A percentile compares a stretch with the other conserved stretches of the same genome.
Evolutionary conservation across 805 yeast species (phyloP).

Genomic region (Teunomyces gatunensis): DNA sequence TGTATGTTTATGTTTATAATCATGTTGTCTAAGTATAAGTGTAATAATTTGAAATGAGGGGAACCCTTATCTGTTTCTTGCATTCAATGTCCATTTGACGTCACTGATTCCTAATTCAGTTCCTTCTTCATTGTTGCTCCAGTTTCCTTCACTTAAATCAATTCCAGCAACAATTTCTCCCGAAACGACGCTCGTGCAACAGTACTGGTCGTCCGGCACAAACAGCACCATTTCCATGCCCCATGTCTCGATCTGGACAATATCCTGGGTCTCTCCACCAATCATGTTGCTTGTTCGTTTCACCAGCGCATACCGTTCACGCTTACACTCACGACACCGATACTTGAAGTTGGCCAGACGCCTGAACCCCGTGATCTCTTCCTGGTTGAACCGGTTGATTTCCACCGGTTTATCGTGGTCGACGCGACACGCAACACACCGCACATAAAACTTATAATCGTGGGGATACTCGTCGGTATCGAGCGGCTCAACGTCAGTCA

Average conservation of each 20-base stretch:
- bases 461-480: conserved; percentile 5
- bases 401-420: conserved; percentile 5
- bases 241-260: not conserved
- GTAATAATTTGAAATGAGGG: no score
- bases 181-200: not conserved
- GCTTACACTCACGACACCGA: conserved; percentile 8
- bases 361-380: conserved; percentile 2
- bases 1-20: no score
- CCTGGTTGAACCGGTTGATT: conserved; percentile 1
- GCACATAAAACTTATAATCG: conserved; percentile 6
- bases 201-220: conserved; percentile 9
- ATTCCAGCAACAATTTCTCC: conserved; percentile 1
- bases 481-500: conserved; percentile 6
- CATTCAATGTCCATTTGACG: conserved; percentile 3
- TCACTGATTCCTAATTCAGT: conserved; percentile 2
- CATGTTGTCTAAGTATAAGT: no score
- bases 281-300: not conserved
- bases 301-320: conserved; percentile 5
- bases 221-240: conserved; percentile 6
- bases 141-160: conserved; percentile 5
- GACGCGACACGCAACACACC: conserved; percentile 4
- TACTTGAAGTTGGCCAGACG: conserved; percentile 3
- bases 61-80: no score
- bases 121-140: conserved; percentile 4
- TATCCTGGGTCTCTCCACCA: not conserved